phyloP scores from a whole-genome alignment of 2,329 filamentous ascomycete species.

The Aspergillus pseudoviridinutans region DNA sequence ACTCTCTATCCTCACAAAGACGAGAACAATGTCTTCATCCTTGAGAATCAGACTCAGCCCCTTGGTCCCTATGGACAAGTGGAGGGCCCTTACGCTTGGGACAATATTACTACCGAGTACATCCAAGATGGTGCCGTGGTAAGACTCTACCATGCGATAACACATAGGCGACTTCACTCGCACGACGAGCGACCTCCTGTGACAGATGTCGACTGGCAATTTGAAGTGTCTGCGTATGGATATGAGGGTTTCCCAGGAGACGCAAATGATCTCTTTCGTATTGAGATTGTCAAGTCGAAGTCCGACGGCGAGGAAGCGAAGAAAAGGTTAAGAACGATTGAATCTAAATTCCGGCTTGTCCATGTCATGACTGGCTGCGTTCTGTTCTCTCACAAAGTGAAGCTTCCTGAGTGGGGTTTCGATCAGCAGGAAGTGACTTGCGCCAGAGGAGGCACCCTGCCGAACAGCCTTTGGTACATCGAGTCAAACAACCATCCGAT shows the following conservation, averaged over 20 bases:
- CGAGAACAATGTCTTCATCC: conserved; percentile 89
- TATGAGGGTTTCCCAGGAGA: conserved; percentile 96
- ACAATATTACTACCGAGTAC: conserved; percentile 63
- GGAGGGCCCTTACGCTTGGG: conserved; percentile 80
- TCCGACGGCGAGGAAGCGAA: conserved; percentile 76
- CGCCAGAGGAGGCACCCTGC: conserved; percentile 81
- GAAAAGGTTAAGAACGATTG: conserved; percentile 82
- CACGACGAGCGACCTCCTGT: conserved; percentile 85
- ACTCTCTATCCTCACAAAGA: conserved; percentile 99
- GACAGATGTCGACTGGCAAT: conserved; percentile 88
- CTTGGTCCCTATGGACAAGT: conserved; percentile 72
- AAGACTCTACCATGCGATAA: conserved; percentile 77
- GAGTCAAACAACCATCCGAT: conserved; percentile 84
- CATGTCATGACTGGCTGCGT: conserved; percentile 96
- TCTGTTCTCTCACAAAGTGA: conserved; percentile 98
- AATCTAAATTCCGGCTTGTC: conserved; percentile 92
- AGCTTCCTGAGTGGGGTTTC: conserved; percentile 95
- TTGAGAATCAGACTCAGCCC: conserved; percentile 96
- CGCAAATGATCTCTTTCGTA: conserved; percentile 90
- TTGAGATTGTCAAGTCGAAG: conserved; percentile 90
- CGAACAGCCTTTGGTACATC: conserved; percentile 96
- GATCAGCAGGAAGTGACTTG: conserved; percentile 99
- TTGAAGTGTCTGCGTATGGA: conserved; percentile 93
- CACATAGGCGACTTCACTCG: conserved; percentile 87
- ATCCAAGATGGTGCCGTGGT: conserved; percentile 78